Conservation (phyloP, 1,284 basidiomycete genomes). For the Chalciporus sp. region DNA sequence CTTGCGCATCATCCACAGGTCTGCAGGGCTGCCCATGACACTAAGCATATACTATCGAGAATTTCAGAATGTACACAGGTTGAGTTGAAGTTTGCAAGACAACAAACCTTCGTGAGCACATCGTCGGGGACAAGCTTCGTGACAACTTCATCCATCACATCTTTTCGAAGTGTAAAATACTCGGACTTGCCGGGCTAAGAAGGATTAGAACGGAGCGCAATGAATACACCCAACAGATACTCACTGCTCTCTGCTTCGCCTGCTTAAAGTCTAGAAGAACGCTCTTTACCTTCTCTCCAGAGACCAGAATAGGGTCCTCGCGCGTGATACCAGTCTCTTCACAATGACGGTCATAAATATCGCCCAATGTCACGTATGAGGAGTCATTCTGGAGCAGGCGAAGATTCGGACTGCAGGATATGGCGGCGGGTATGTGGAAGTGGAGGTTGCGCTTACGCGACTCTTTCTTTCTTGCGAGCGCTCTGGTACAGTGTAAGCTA, state of each 20-base stretch:
- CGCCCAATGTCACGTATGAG: conserved; percentile 89
- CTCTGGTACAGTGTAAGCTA: conserved; percentile 48
- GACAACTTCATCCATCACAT: conserved; percentile 89
- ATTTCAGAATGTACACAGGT: conserved; percentile 7
- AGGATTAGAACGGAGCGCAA: conserved; percentile 6
- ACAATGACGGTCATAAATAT: conserved; percentile 93
- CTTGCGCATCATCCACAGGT: conserved; percentile 97
- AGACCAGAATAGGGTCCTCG: conserved; percentile 87
- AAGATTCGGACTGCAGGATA: conserved; percentile 84
- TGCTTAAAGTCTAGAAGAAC: conserved; percentile 65
- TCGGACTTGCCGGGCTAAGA: conserved; percentile 65
- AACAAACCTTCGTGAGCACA: conserved; percentile 78
- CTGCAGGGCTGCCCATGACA: conserved; percentile 83
- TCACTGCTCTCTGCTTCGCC: conserved; percentile 52
- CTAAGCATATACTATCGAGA: conserved; percentile 82
- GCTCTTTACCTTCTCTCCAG: conserved; percentile 81
- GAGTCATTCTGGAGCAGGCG: conserved; percentile 91
- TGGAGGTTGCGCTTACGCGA: conserved; percentile 88
- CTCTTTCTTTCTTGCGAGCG: conserved; percentile 88
- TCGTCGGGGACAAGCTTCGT: conserved; percentile 91
- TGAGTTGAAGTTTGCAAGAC: neutral
- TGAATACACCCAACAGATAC: conserved; percentile 17
- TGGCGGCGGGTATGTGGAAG: conserved; percentile 89
- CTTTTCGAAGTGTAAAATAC: conserved; percentile 78
- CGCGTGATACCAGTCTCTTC: conserved; percentile 75